Evolutionary conservation across 129 eudicot species (phyloP).

Genomic region (Silybum marianum): DNA sequence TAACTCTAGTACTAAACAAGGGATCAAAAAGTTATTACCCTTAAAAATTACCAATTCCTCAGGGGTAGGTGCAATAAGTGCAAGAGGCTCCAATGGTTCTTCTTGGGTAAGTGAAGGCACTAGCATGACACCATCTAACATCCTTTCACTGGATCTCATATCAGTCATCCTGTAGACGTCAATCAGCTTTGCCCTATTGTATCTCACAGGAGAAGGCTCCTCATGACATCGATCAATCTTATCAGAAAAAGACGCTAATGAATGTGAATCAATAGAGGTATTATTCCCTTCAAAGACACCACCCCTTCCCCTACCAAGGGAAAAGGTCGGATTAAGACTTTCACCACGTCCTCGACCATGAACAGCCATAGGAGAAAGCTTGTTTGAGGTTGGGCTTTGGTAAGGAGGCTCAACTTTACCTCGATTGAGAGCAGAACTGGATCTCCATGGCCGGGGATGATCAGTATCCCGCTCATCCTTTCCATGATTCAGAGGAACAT

Average conservation of each 20-base stretch:
- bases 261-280: conserved; percentile 25
- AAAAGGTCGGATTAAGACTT: conserved; percentile 43
- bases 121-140: conserved; percentile 45
- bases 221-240: conserved; percentile 50
- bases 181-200: conserved; percentile 73
- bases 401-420: conserved; percentile 68
- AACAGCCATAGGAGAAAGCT: conserved; percentile 46
- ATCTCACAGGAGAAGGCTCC: conserved; percentile 47
- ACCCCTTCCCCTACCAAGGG: conserved; percentile 67
- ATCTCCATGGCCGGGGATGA: conserved; percentile 85
- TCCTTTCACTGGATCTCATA: conserved; percentile 37
- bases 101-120: conserved; percentile 84
- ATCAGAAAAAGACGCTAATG: conserved; percentile 42
- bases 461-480: conserved; percentile 84
- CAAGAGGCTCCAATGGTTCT: conserved; percentile 76
- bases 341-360: conserved; percentile 91
- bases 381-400: conserved; percentile 53
- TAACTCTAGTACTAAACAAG: background rate
- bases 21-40: background rate
- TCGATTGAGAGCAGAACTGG: conserved; percentile 61
- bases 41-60: conserved; percentile 70
- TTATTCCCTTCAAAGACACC: conserved; percentile 42
- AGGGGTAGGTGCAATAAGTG: conserved; percentile 64
- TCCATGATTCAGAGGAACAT: conserved; percentile 31
- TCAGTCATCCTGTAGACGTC: conserved; percentile 72